Conservation (phyloP, 805 yeast genomes). For the Cyberlindnera sargentensis region DNA sequence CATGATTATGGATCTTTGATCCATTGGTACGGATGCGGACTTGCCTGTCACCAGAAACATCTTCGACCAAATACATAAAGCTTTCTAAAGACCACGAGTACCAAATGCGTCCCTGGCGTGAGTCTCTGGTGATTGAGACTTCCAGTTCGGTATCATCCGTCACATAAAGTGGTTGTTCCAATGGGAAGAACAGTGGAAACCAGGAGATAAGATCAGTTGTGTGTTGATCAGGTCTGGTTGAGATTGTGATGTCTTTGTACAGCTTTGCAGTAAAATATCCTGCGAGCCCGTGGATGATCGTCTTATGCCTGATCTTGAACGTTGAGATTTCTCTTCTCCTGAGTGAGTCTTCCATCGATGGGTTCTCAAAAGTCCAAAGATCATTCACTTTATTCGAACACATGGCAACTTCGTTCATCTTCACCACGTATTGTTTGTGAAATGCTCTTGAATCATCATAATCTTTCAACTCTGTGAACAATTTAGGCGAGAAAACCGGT, state of each 20-base stretch:
- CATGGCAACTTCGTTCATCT: slow-evolving; percentile 33
- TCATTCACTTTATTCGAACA: slow-evolving; percentile 41
- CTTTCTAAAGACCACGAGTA: slow-evolving; percentile 61
- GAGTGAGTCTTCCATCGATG: slow-evolving; percentile 44
- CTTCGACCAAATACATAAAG: slow-evolving; percentile 34
- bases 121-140: slow-evolving; percentile 42
- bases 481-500: slow-evolving; percentile 57
- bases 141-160: slow-evolving; percentile 51
- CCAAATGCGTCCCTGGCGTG: slow-evolving; percentile 43
- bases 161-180: slow-evolving; percentile 44
- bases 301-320: slow-evolving; percentile 40
- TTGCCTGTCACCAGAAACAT: slow-evolving; percentile 13
- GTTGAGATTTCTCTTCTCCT: slow-evolving; percentile 24
- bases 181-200: slow-evolving; percentile 64
- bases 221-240: slow-evolving; percentile 40
- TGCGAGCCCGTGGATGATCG: slow-evolving; percentile 62
- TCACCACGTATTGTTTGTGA: slow-evolving; percentile 42
- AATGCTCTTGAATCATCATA: slow-evolving; percentile 28
- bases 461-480: slow-evolving; percentile 31
- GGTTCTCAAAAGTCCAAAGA: slow-evolving; percentile 60
- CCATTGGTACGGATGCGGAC: slow-evolving; percentile 34
- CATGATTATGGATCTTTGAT: slow-evolving; percentile 32
- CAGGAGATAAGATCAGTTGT: slow-evolving; percentile 50
- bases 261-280: slow-evolving; percentile 71
- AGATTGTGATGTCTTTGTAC: slow-evolving; percentile 49